Evolutionary conservation across 1,284 basidiomycete genomes (phyloP), one percentile per base, ranked within the genome.

Genomic region (Ganoderma sinense): DNA sequence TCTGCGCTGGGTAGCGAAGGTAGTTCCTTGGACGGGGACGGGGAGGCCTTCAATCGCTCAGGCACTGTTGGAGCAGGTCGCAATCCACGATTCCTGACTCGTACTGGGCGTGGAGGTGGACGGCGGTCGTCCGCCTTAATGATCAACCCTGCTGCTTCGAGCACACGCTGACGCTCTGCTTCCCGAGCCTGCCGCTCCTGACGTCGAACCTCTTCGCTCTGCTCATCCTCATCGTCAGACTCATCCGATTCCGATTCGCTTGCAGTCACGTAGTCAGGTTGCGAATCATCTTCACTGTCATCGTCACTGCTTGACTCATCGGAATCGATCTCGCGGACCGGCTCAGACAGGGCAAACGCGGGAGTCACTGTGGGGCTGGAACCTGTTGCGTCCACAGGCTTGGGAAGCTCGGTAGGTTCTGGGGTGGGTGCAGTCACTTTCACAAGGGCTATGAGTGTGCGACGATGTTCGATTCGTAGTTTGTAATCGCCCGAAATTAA

Each of bases 121-220:
- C 65, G 85, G 81, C 65, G 81, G 78, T 48, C 26, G 36, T 86
- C 85, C 51, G 80, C 81, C 74, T 91, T 90, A 63, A 97, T 86
- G 68, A 96, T 89, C 45, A 98, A 83, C 0, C 97, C 97, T 0
- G 96, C 96, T 0, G 95, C 94, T 77, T 96, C 91, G 18, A 98
- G 84, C 11, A 97, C 94, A 31, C 92, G 87, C 74, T 91, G 88
- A 39, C 95, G 85, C 78, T 97, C 96, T 23, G 87, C 84, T 69
- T 92, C 95, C 56, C 94, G 88, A 39, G 90, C 88, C 73, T 87
- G 85, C 20, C 86, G 85, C 68, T 93, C 91, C 60, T 81, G 84
- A 56, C 80, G 83, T n/a, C 80, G 82, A 69, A 84, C 86, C 55
- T 86, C 85, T 60, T 85, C 85, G 55, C 78, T 81, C 51, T 78